A percentile compares a stretch with the other conserved stretches of the same genome.
These are phyloP conservation scores for Primulina tabacum DNA, from an alignment of 257 asterid species.

Conservation along the genomic window DNA sequence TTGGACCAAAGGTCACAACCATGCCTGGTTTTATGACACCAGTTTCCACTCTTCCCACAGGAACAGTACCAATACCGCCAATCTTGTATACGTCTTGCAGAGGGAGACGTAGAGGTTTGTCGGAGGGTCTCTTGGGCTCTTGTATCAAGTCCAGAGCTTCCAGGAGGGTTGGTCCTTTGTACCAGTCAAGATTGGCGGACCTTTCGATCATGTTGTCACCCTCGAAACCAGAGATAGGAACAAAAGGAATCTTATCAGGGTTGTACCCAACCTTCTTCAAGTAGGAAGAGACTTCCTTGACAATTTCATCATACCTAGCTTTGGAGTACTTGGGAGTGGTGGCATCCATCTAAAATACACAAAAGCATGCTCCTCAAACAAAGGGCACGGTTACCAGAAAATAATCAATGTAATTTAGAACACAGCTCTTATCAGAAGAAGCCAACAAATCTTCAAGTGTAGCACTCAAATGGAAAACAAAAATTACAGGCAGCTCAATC, in stretches of 20 bases:
- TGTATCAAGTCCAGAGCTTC: slow-evolving; percentile 37
- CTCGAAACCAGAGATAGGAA: slow-evolving; percentile 43
- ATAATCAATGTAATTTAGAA: no score
- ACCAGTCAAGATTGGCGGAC: slow-evolving; percentile 43
- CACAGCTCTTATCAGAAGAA: neutral
- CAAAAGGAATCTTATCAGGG: slow-evolving; percentile 37
- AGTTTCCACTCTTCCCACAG: slow-evolving; percentile 39
- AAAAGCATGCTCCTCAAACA: neutral
- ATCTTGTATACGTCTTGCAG: slow-evolving; percentile 47
- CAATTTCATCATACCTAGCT: slow-evolving; percentile 43
- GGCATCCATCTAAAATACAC: slow-evolving; percentile 39
- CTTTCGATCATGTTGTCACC: slow-evolving; percentile 45
- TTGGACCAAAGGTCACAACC: slow-evolving; percentile 38
- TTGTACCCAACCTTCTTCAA: slow-evolving; percentile 46
- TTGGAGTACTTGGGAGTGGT: slow-evolving; percentile 49
- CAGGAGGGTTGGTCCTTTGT: slow-evolving; percentile 48
- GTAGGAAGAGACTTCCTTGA: slow-evolving; percentile 47
- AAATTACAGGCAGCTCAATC: neutral
- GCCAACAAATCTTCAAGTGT: neutral
- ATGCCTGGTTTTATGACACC: slow-evolving; percentile 37
- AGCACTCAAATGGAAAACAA: neutral
- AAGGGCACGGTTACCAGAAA: neutral
- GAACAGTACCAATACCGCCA: slow-evolving; percentile 47
- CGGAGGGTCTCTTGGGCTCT: slow-evolving; percentile 42
- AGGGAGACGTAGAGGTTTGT: slow-evolving; percentile 45